phyloP scores from a whole-genome alignment of 2,329 filamentous ascomycete genomes.

The Aspergillus felis region DNA sequence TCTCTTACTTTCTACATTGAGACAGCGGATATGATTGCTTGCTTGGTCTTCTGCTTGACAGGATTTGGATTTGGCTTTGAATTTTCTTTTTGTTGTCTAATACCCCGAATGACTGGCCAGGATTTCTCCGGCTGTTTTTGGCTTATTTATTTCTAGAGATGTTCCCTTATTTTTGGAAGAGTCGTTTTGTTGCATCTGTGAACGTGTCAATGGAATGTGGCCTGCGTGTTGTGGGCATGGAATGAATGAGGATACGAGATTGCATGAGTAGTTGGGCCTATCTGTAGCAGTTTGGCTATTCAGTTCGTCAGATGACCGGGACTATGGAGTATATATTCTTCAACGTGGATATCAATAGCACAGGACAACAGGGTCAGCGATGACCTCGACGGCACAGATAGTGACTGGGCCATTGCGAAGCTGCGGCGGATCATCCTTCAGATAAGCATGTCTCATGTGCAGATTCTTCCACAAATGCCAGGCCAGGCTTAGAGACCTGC shows the following conservation, averaged over 20 bases:
- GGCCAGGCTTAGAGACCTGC: background rate
- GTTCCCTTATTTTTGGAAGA: background rate
- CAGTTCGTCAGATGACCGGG: no score
- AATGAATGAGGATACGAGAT: no score
- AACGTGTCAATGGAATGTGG: background rate
- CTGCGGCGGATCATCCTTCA: background rate
- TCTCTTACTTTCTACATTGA: background rate
- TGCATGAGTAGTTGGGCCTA: no score
- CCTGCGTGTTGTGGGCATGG: background rate
- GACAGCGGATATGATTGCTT: constrained; percentile 1
- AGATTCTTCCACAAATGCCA: background rate
- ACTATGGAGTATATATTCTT: no score
- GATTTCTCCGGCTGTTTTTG: constrained; percentile 2
- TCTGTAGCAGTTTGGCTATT: no score
- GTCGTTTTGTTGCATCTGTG: background rate
- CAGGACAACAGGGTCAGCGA: no score
- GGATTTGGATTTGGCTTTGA: constrained; percentile 2
- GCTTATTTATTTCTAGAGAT: background rate
- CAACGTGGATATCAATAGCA: no score
- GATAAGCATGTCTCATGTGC: background rate
- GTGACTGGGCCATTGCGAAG: no score
- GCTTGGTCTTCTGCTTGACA: background rate
- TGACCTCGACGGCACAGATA: no score
- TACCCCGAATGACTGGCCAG: constrained; percentile 15
- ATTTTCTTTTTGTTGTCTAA: constrained; percentile 8